Base-by-base conservation (phyloP, 352 stramenopile genomes). In the Phytophthora tentaculata region DNA sequence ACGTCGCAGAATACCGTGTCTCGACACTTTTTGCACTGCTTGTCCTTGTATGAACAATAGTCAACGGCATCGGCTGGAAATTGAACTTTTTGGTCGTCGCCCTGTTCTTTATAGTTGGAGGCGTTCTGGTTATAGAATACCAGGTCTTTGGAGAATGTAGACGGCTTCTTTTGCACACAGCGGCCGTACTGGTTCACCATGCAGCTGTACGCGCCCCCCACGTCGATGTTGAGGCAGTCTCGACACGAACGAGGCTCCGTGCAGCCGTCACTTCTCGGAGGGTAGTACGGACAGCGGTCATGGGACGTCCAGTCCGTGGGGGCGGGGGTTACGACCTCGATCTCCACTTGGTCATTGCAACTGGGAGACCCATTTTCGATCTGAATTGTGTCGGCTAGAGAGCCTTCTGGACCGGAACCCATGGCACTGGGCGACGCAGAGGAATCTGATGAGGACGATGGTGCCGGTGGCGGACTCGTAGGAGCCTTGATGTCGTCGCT, bases 151-250 rank as follows among this genome's bases (percentile, higher is more conserved):
- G 68, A 29, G 64, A 74, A 82, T 1, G 17, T 67, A 3, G 24
- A 22, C 1, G 9, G 41, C 12, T 14, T 67, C 68, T 86, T 88
- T n/a, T 66, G 58, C n/a, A 77, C 61, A 54, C 74, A 82, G 20
- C 72, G 74, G 13, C 68, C 74, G 51, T 76, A 78, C 47, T 80
- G 62, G 64, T 80, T 80, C 49, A 80, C 61, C 67, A 80, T 79
- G 59, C 74, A 82, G 22, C 68, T 76, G 37, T 76, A 64, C 26
- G 69, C 68, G 22, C 59, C 54, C 23, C 53, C 65, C n/a, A 85
- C 45, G 63, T 76, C 58, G 41, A 71, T 57, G 51, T 88, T 89
- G 12, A 93, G 72, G 63, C 84, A 92, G 71, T 91, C 83, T 55
- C 71, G 64, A 70, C 84, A 92, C 2, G 69, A 74, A 10, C 83